Percentiles rank a stretch among this genome's conserved stretches.
Evolutionary conservation across 179 eudicot genomes (phyloP).

Genomic region (Carnegiea gigantea): DNA sequence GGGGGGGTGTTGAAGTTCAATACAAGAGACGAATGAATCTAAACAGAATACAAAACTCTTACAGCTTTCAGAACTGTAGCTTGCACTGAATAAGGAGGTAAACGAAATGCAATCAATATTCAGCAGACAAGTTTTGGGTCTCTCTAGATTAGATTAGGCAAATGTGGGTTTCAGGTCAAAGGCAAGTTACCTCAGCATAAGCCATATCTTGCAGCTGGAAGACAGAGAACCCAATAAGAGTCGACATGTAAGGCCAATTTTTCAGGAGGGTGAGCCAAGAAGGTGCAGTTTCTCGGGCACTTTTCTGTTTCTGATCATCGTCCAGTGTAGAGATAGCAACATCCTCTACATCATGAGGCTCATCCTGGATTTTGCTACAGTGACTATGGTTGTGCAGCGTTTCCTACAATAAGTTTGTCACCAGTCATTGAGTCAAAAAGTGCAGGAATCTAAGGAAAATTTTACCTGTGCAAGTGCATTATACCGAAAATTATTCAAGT

Average conservation of each 20-base stretch:
- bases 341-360: slow-evolving; percentile 20
- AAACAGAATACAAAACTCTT: neutral
- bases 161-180: neutral
- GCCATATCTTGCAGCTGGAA: slow-evolving; percentile 71
- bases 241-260: slow-evolving; percentile 66
- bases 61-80: neutral
- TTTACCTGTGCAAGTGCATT: neutral
- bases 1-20: neutral
- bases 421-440: neutral
- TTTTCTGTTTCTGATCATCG: slow-evolving; percentile 20
- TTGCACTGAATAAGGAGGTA: neutral
- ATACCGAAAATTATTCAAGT: neutral
- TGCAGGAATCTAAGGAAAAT: neutral
- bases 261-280: slow-evolving; percentile 38
- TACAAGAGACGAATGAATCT: neutral
- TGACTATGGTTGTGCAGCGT: slow-evolving; percentile 54
- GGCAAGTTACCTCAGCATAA: slow-evolving; percentile 34
- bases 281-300: neutral
- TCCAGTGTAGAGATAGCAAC: neutral
- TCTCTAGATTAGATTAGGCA: neutral
- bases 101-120: neutral
- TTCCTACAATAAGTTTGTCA: slow-evolving; percentile 38
- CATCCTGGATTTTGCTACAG: slow-evolving; percentile 6
- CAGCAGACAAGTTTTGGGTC: neutral
- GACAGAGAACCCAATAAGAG: slow-evolving; percentile 49